phyloP scores from a whole-genome alignment of 2,329 filamentous ascomycete species.

The Cercospora zeina region DNA sequence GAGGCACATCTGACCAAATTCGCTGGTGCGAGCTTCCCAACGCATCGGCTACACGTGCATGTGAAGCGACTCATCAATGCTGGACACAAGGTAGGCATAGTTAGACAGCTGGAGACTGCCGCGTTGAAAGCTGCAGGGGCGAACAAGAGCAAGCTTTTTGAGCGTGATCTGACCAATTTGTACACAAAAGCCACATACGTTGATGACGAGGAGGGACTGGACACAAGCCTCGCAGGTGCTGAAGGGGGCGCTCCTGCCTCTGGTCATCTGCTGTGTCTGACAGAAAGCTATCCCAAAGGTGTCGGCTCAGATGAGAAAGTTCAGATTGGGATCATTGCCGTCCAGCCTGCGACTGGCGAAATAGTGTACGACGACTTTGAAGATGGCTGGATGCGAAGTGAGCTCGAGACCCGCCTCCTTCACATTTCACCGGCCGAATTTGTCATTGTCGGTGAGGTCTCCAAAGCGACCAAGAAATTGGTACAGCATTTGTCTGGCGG shows the following conservation, averaged over 20 bases:
- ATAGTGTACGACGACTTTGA: slow-evolving; percentile 96
- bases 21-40: slow-evolving; percentile 92
- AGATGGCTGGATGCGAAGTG: slow-evolving; percentile 94
- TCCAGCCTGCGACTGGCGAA: slow-evolving; percentile 93
- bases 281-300: slow-evolving; percentile 76
- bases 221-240: slow-evolving; percentile 56
- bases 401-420: slow-evolving; percentile 90
- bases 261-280: slow-evolving; percentile 92
- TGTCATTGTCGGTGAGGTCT: slow-evolving; percentile 85
- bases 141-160: slow-evolving; percentile 89
- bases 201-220: slow-evolving; percentile 83
- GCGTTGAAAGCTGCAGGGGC: slow-evolving; percentile 93
- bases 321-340: slow-evolving; percentile 84
- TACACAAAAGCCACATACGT: slow-evolving; percentile 99
- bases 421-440: slow-evolving; percentile 97
- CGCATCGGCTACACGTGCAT: slow-evolving; percentile 87
- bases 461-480: slow-evolving; percentile 88
- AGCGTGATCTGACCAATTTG: slow-evolving; percentile 88
- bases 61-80: slow-evolving; percentile 89
- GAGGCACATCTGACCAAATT: slow-evolving; percentile 91
- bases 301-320: slow-evolving; percentile 90
- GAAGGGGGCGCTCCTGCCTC: slow-evolving; percentile 60
- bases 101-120: slow-evolving; percentile 91
- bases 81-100: slow-evolving; percentile 93
- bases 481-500: slow-evolving; percentile 86